phyloP scores from a whole-genome alignment of 495 filamentous ascomycete genomes.

The Aspergillus campestris region DNA sequence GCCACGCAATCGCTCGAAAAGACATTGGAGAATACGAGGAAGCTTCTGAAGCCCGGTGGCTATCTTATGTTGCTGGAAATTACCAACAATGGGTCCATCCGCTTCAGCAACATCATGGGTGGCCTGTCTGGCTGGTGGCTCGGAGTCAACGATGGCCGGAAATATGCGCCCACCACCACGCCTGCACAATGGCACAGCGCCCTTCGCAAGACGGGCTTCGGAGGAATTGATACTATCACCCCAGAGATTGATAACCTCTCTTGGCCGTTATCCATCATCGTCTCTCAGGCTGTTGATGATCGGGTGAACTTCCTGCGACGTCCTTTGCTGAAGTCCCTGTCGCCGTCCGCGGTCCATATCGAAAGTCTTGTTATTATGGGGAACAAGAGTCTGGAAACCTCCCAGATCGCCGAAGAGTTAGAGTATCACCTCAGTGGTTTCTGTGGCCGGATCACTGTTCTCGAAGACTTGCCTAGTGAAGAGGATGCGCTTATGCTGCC shows the following conservation, averaged over 20 bases:
- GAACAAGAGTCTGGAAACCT: neutral
- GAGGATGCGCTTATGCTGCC: too few species aligned
- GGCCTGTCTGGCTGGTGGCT: conserved; percentile 21
- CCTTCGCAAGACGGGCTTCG: conserved; percentile 33
- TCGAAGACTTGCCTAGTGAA: conserved; percentile 9
- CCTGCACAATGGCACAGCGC: conserved; percentile 25
- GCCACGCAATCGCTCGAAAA: conserved; percentile 6
- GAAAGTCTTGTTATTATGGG: neutral
- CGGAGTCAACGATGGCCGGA: conserved; percentile 9
- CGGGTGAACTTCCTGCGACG: conserved; percentile 16
- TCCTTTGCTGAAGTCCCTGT: neutral
- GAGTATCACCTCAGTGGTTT: neutral
- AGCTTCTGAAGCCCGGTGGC: conserved; percentile 13
- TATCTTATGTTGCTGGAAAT: conserved; percentile 30
- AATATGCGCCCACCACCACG: conserved; percentile 5
- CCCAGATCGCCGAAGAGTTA: neutral
- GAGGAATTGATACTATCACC: conserved; percentile 32
- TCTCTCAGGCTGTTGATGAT: conserved; percentile 36
- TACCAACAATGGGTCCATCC: conserved; percentile 23
- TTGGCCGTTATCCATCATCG: conserved; percentile 23
- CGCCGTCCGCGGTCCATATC: neutral
- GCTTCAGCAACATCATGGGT: conserved; percentile 6
- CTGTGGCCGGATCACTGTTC: conserved; percentile 6
- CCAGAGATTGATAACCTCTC: neutral
- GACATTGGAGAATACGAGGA: conserved; percentile 7